These are phyloP conservation scores for Talaromyces rugulosus DNA, from an alignment of 2,329 filamentous ascomycete species.

Conservation along the genomic window DNA sequence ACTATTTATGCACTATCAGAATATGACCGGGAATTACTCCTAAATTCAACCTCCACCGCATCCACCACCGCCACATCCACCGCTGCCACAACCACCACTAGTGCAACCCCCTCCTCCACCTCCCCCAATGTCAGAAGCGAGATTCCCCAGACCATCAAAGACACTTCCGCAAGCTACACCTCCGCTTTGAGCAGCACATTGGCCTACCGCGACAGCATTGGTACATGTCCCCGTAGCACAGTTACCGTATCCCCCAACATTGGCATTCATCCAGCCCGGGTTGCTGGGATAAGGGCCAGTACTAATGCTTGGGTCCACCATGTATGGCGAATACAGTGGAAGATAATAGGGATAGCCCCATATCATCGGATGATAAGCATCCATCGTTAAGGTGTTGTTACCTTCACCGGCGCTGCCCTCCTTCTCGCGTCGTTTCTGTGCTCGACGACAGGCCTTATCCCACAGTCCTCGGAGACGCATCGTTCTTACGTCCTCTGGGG, in stretches of 20 bases:
- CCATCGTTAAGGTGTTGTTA: neutral
- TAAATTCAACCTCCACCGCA: neutral
- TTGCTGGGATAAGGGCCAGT: slow-evolving; percentile 41
- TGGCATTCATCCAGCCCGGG: slow-evolving; percentile 42
- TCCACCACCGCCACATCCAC: neutral
- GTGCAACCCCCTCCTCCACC: neutral
- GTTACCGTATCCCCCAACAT: slow-evolving; percentile 40
- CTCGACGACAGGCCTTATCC: neutral
- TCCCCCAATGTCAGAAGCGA: neutral
- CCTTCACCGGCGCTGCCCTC: neutral
- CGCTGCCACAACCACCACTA: slow-evolving; percentile 5
- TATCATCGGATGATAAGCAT: slow-evolving; percentile 29
- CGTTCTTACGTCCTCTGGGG: neutral
- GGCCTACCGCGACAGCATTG: slow-evolving; percentile 33
- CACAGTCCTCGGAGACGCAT: neutral
- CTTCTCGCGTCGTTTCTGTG: neutral
- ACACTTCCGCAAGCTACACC: neutral
- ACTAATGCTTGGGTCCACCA: slow-evolving; percentile 39
- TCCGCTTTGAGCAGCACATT: neutral
- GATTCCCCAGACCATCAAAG: slow-evolving; percentile 1
- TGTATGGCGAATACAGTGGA: slow-evolving; percentile 46
- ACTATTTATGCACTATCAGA: neutral
- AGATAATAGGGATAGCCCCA: slow-evolving; percentile 46
- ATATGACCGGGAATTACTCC: neutral
- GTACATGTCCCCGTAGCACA: slow-evolving; percentile 45